Conservation (phyloP, 257 asterid species). For the Echium plantagineum region DNA sequence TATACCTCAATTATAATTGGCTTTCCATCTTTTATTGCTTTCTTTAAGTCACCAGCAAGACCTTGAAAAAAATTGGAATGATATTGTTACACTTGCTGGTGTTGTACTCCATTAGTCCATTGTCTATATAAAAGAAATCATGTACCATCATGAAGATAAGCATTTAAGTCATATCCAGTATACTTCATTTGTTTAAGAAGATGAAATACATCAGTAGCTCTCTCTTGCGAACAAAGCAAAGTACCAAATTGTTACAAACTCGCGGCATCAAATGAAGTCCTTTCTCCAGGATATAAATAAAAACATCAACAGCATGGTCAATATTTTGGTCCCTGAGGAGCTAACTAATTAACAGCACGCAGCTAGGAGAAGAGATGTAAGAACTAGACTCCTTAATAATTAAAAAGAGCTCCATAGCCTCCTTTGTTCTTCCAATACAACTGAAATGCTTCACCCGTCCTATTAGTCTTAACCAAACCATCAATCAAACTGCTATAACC, state of each 20-base stretch:
- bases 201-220: no score
- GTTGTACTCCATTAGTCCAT: no score
- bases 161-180: no score
- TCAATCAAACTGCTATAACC: constrained; percentile 59
- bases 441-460: constrained; percentile 58
- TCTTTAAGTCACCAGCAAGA: constrained; percentile 95
- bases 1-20: constrained; percentile 93
- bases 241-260: no score
- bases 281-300: no score
- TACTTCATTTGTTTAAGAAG: no score
- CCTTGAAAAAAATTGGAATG: constrained; percentile 48
- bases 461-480: constrained; percentile 53
- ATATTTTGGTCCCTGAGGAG: constrained; percentile 38
- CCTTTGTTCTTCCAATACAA: constrained; percentile 40
- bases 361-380: constrained; percentile 55
- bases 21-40: constrained; percentile 98
- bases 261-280: no score
- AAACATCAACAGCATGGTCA: no score
- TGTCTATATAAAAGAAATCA: no score
- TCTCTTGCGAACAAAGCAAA: no score
- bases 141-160: no score
- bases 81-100: no score
- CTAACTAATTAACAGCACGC: constrained; percentile 45
- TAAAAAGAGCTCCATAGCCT: constrained; percentile 42
- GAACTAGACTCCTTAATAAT: constrained; percentile 49